These are phyloP conservation scores for Udeniomyces megalosporus DNA, from an alignment of 768 basidiomycete genomes.

Conservation along the genomic window DNA sequence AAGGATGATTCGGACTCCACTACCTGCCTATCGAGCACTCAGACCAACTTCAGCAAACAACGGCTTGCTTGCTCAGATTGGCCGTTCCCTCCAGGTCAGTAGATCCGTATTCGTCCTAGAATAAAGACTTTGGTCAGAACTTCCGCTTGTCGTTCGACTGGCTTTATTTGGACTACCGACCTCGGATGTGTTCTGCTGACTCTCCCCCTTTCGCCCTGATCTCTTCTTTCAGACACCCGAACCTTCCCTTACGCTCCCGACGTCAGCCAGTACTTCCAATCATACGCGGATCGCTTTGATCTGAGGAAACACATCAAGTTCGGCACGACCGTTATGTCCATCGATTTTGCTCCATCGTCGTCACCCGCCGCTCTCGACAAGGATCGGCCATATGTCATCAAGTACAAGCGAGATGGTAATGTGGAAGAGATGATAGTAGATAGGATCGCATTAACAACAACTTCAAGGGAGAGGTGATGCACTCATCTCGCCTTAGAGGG, in stretches of 20 bases:
- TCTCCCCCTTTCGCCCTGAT: background rate
- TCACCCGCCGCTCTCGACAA: background rate
- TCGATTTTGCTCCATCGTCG: background rate
- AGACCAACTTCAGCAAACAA: background rate
- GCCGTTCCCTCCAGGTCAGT: background rate
- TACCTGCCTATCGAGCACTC: background rate
- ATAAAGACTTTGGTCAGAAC: background rate
- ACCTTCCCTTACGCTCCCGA: background rate
- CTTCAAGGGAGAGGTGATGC: background rate
- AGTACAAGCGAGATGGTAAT: background rate
- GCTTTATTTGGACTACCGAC: background rate
- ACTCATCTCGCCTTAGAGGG: background rate
- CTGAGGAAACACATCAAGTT: background rate
- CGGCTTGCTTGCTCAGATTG: background rate
- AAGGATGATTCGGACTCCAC: background rate
- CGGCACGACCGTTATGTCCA: background rate
- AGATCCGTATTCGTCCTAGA: background rate
- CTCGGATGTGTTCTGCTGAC: too few species aligned
- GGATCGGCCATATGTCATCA: background rate
- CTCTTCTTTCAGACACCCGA: background rate
- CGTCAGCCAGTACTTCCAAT: background rate
- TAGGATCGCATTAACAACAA: background rate
- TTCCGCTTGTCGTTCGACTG: background rate
- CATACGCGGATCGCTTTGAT: background rate
- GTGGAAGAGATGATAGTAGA: background rate